Evolutionary conservation across 345 rosid genomes (phyloP).

Genomic region (Brassica cretica): DNA sequence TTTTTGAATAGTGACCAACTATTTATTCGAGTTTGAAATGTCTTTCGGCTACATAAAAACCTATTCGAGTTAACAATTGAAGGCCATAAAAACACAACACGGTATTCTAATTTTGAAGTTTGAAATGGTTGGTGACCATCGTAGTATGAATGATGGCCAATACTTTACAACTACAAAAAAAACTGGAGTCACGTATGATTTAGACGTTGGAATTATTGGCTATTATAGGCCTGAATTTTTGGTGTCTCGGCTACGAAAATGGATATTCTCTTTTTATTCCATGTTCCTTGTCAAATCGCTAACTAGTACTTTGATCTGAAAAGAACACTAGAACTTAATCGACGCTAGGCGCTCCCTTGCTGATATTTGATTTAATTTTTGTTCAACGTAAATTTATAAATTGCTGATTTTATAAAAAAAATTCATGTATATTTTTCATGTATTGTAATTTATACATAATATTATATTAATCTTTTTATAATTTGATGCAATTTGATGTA

Average conservation of each 20-base stretch:
- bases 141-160: background rate
- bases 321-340: too few relatives aligned
- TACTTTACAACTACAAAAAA: background rate
- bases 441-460: too few relatives aligned
- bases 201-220: background rate
- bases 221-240: background rate
- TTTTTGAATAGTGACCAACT: too few relatives aligned
- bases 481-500: too few relatives aligned
- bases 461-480: too few relatives aligned
- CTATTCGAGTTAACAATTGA: slow-evolving; percentile 3
- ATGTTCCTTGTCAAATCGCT: slow-evolving; percentile 1
- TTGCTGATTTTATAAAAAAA: too few relatives aligned
- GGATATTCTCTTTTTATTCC: slow-evolving; percentile 15
- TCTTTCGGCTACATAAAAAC: background rate
- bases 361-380: too few relatives aligned
- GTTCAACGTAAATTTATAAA: too few relatives aligned
- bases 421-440: too few relatives aligned
- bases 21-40: too few relatives aligned
- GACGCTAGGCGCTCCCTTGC: too few relatives aligned
- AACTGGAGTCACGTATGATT: background rate
- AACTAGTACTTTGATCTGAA: background rate
- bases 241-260: background rate
- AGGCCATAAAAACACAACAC: background rate
- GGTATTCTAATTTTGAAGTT: slow-evolving; percentile 19
- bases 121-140: background rate